Base-by-base conservation (phyloP, 2,329 filamentous ascomycete genomes). In the Aspergillus sp. region DNA sequence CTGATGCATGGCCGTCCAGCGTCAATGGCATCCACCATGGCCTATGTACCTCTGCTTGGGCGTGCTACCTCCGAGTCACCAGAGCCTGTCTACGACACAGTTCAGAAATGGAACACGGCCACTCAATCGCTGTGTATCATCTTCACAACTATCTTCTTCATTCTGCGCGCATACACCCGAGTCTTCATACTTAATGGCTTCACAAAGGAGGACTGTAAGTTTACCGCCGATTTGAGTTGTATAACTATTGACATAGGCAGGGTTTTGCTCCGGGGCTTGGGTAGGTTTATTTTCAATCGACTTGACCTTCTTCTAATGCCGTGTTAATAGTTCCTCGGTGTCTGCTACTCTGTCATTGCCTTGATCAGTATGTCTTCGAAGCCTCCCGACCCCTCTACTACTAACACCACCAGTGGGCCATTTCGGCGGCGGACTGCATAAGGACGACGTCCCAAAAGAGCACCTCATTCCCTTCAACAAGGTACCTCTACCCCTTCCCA, bases 401-500 rank as follows among this genome's bases (percentile, higher is more conserved):
- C 49, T 63, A 50, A 64, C 35, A 8, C 24, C 3, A 11, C 6
- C 35, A 67, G 63, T 67, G 65, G 65, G 65, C 24, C 47, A 62
- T 14, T 66, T 70, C 50, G 73, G 71, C 38, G 73, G 71, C 33
- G 73, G 73, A 2, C 51, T 67, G 14, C 68, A 76, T 49, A 53
- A 64, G 30, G 61, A 58, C 52, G 67, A 75, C 22, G 68, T 75
- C 4, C 55, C 61, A 1, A 49, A 56, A 1, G 54, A 60, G 2
- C 11, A 73, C 4, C 56, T 66, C 3, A 56, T 68, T 11, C 54
- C 59, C 2, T 77, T 73, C 49, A 59, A 66, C n/a, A 67, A 74
- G 59, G 73, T 73, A 49, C 35, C 51, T 24, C 19, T n/a, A 38
- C 35, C 14, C 14, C n/a, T n/a, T 8, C n/a, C 2, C 11, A 42